Conservation (phyloP, 129 eudicot species). For the Flaveria bidentis region DNA sequence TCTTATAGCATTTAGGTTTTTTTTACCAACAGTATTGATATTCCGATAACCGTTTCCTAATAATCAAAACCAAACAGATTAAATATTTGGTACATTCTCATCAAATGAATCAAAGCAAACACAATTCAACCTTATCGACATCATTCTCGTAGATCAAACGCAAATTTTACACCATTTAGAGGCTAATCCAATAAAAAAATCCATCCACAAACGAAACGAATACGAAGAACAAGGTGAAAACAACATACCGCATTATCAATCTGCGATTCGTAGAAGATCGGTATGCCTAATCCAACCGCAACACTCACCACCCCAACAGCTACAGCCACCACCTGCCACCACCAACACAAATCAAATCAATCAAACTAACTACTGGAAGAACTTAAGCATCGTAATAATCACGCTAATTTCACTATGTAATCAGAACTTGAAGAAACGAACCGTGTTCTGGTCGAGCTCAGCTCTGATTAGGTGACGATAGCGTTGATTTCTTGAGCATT, state of each 20-base stretch:
- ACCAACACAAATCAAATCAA: neutral
- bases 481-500: neutral
- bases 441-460: conserved; percentile 4
- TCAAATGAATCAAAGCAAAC: conserved; percentile 12
- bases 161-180: neutral
- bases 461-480: neutral
- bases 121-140: conserved; percentile 1
- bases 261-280: conserved; percentile 84
- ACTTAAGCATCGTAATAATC: neutral
- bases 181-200: neutral
- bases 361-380: too few relatives aligned
- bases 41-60: too few relatives aligned
- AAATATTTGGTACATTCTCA: neutral
- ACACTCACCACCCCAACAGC: conserved; percentile 89
- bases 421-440: neutral
- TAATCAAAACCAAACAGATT: neutral
- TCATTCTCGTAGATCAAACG: neutral
- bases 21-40: neutral
- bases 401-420: neutral
- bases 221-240: neutral
- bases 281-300: conserved; percentile 86
- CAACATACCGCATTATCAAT: conserved; percentile 72
- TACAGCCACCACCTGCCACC: conserved; percentile 62
- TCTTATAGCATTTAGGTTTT: neutral
- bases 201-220: neutral